Base-by-base conservation (phyloP, 2,329 filamentous ascomycete species). In the Rhinocladiella similis region DNA sequence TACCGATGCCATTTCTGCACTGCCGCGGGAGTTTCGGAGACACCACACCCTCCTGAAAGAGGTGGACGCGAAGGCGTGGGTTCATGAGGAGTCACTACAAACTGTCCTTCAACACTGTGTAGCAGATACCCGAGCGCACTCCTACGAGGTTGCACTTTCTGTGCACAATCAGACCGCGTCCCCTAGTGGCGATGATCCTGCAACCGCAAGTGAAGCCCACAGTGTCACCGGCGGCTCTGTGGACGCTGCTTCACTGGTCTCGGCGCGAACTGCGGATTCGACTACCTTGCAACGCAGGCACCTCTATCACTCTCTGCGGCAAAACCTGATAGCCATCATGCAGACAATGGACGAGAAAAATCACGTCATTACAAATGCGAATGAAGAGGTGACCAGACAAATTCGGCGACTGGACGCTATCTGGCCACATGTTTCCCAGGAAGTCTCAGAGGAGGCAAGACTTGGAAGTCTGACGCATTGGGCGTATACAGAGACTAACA, bases 21-120 rank as follows among this genome's bases (percentile, higher is more conserved):
- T 99, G 22, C 94, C 94, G 3, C 92, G 92, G 72, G 94, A 99
- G 76, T 90, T 97, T 49, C 91, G 96, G 66, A 87, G 91, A 69
- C 93, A 99, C 73, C 96, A 96, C 67, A 97, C 93, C 33, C 83
- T 97, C 54, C 81, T 99, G 65, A 97, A 97, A 73, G 94, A 99
- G 76, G 94, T 97, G 47, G 94, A 99, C 77, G 93, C 93, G 61
- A 99, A 99, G 76, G 89, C 96, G 63, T 94, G 92, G 74, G 86
- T 86, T 22, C 89, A 94, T 5, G 91, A 96, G 71, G 88, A 94
- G 66, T 83, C 87, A 68, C 81, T 99, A 56, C 86, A 88, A 68
- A 83, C 88, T 68, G 81, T 95, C 60, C 83, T 96, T 66, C 80
- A 77, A 36, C 71, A 77, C 27, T 76, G 78, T 38, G 50, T 63